A percentile compares a stretch with the other conserved stretches of the same genome.
These are phyloP conservation scores for Colletotrichum viniferum DNA, from an alignment of 2,329 filamentous ascomycete species.

Conservation along the genomic window DNA sequence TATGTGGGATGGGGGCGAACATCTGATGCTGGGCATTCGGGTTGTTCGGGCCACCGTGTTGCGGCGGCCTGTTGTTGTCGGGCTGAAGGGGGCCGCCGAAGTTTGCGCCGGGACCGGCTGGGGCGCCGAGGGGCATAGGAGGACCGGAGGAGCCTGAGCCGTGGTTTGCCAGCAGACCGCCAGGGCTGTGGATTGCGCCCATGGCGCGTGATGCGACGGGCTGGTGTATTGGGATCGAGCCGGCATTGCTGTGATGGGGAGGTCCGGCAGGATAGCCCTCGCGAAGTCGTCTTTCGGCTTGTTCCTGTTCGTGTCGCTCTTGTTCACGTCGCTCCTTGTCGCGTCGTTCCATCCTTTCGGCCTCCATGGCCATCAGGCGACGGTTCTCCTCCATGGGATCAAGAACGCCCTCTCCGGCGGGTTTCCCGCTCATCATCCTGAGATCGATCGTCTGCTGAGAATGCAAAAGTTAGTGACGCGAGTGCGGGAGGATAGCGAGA, in stretches of 20 bases:
- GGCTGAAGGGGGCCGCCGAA: constrained; percentile 62
- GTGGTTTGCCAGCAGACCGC: constrained; percentile 81
- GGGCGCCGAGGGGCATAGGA: constrained; percentile 55
- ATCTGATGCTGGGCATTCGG: constrained; percentile 57
- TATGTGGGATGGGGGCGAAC: constrained; percentile 59
- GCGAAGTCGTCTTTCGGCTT: constrained; percentile 64
- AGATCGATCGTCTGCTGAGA: constrained; percentile 14
- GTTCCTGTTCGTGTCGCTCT: constrained; percentile 68
- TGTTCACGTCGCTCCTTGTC: constrained; percentile 29
- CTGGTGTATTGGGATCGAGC: constrained; percentile 90
- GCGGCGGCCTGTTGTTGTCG: constrained; percentile 55
- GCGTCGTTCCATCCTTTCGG: constrained; percentile 56
- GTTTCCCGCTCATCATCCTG: constrained; percentile 23
- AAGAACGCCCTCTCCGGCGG: constrained; percentile 14
- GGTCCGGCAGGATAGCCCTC: constrained; percentile 69
- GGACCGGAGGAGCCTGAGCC: constrained; percentile 65
- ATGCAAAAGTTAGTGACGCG: neutral
- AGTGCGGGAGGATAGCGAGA: neutral
- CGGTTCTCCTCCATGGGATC: constrained; percentile 12
- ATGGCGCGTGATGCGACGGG: constrained; percentile 84
- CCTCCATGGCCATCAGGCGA: constrained; percentile 23
- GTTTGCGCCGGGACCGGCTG: constrained; percentile 52
- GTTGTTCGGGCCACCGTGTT: constrained; percentile 55
- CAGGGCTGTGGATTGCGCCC: constrained; percentile 88
- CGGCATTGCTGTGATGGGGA: constrained; percentile 85